phyloP scores from a whole-genome alignment of 768 basidiomycete species.

The Podaxis carcinomalis region DNA sequence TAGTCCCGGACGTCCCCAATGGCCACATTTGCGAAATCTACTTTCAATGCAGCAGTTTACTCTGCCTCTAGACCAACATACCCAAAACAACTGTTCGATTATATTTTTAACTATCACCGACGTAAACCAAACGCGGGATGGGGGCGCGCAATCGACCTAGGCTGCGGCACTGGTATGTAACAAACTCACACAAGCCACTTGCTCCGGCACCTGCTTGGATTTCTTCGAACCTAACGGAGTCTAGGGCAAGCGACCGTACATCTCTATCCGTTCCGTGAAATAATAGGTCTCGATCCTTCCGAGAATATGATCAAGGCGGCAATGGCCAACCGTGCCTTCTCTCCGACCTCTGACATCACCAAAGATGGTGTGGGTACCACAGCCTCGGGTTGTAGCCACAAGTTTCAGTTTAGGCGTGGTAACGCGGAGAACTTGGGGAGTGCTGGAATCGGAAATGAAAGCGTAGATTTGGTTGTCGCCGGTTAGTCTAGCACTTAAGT shows the following conservation, averaged over 20 bases:
- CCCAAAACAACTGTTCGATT: slow-evolving; percentile 59
- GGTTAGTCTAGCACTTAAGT: slow-evolving; percentile 35
- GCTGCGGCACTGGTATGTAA: slow-evolving; percentile 75
- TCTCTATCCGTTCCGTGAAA: slow-evolving; percentile 48
- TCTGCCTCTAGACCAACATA: slow-evolving; percentile 72
- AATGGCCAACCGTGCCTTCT: slow-evolving; percentile 16
- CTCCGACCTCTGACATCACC: background rate
- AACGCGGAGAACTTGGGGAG: slow-evolving; percentile 52
- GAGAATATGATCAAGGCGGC: slow-evolving; percentile 64
- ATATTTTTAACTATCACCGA: slow-evolving; percentile 57
- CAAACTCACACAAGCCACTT: background rate
- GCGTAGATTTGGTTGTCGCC: slow-evolving; percentile 64
- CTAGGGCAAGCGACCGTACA: slow-evolving; percentile 68
- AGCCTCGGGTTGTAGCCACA: slow-evolving; percentile 1
- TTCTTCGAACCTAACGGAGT: background rate
- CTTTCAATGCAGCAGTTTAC: slow-evolving; percentile 67
- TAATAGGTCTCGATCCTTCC: slow-evolving; percentile 76
- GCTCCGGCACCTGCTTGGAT: background rate
- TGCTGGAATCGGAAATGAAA: slow-evolving; percentile 36
- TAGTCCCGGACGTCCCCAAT: slow-evolving; percentile 30
- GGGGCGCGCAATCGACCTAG: slow-evolving; percentile 67
- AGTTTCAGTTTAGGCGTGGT: slow-evolving; percentile 28
- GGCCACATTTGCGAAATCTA: slow-evolving; percentile 71
- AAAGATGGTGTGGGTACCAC: background rate
- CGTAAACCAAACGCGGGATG: slow-evolving; percentile 29